A percentile compares a stretch with the other conserved stretches of the same genome.
These are phyloP conservation scores for Sporothrix protearum DNA, from an alignment of 2,329 filamentous ascomycete genomes.

Conservation along the genomic window DNA sequence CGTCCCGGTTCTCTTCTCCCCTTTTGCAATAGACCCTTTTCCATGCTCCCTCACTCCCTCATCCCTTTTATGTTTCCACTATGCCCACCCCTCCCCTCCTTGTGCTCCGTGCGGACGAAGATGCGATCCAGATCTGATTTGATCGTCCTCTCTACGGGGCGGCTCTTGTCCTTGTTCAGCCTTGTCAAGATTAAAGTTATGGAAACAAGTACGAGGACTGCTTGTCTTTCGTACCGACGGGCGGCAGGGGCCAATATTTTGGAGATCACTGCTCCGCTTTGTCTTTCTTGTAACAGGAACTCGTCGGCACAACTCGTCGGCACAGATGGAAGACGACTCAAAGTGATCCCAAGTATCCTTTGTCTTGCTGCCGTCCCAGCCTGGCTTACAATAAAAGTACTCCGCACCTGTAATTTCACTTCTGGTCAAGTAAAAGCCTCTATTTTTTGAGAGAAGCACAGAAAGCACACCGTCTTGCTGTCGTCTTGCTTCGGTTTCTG, in stretches of 20 bases:
- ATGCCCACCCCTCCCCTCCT: neutral
- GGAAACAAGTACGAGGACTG: neutral
- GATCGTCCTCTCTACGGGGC: neutral
- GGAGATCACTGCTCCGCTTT: neutral
- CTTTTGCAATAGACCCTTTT: neutral
- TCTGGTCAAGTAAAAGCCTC: no score
- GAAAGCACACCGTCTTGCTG: neutral
- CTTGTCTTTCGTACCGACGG: neutral
- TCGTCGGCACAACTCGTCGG: no score
- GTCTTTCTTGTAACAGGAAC: neutral
- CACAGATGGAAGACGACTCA: neutral
- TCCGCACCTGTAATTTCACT: no score
- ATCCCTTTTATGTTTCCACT: neutral
- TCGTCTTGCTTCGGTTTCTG: neutral
- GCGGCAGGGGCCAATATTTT: neutral
- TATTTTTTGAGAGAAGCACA: neutral
- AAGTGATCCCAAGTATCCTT: neutral
- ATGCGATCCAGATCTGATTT: slow-evolving; percentile 9
- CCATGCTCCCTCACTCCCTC: neutral
- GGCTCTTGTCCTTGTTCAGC: slow-evolving; percentile 1
- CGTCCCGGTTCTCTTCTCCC: neutral
- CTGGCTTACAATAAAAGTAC: neutral
- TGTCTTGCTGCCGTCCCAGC: neutral
- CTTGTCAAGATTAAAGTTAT: neutral
- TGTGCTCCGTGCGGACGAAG: slow-evolving; percentile 6